Base-by-base conservation (phyloP, 306 rosid species). In the Medicago lupulina region DNA sequence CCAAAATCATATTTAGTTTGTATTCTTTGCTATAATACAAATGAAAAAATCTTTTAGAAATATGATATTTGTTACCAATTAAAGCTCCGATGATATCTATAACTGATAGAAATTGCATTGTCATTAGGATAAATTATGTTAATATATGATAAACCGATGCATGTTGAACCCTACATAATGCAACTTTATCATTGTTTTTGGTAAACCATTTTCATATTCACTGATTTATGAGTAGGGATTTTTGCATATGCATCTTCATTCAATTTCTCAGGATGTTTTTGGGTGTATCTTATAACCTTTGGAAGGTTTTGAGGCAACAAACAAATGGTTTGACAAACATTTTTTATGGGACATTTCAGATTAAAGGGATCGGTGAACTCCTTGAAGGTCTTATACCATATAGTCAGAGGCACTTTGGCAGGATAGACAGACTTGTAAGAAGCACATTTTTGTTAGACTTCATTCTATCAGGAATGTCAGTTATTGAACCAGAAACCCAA, bases 361-460 rank as follows among this genome's bases (percentile, higher is more conserved):
- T 92, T 58, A 95, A 95, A 82, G 98, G 97, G 74, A 73, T 90
- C 11, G 86, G 83, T 8, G 91, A 86, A 74, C 80, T 95, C 54
- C 92, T 95, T 71, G 97, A 95, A 86, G 96, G 89, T 67, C 88
- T 95, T 17, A 70, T 88, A 44, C 93, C 97, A 39, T 92, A 90
- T 82, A 86, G 96, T 31, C 96, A 92, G 78, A 95, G 98, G 85
- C 98, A 95, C 81, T 86, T 81, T 68, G 82, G 88, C 87, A 83
- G 98, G 83, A 75, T 89, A 75, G 98, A 95, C 85, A 88, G 97
- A 87, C 92, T 84, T 46, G 96, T 90, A n/a, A 90, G 97, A 80
- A 83, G 89, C 88, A 84, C 92, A 16, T 92, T 82, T 80, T 79
- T 95, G 83, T 79, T 90, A 73, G 93, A 90, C 70, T 92, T 86